Conservation (phyloP, 179 eudicot genomes). For the Monotropa hypopitys region DNA sequence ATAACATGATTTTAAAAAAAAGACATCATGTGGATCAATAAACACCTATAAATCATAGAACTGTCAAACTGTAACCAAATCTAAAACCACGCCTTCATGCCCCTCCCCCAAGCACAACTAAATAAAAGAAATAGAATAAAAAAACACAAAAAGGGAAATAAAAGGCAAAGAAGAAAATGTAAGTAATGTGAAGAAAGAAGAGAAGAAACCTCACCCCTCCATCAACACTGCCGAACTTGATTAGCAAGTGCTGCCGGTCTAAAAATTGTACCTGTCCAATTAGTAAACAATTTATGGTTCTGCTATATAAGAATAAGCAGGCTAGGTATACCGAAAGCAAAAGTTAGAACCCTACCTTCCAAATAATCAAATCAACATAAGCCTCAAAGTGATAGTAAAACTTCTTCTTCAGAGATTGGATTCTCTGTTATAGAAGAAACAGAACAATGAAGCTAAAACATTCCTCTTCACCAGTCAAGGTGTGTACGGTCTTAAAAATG, state of each 20-base stretch:
- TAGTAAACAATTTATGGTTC: background rate
- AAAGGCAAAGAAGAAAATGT: background rate
- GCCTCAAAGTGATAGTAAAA: conserved; percentile 86
- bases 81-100: background rate
- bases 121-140: background rate
- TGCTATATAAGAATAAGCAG: background rate
- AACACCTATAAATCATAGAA: background rate
- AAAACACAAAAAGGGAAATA: background rate
- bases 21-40: background rate
- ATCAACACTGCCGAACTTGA: conserved; percentile 94
- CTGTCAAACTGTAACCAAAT: background rate
- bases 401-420: conserved; percentile 86
- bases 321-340: background rate
- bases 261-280: conserved; percentile 74
- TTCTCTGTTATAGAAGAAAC: conserved; percentile 48
- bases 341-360: conserved; percentile 54
- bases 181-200: background rate
- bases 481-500: background rate
- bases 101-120: background rate
- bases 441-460: conserved; percentile 8
- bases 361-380: conserved; percentile 79
- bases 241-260: conserved; percentile 85
- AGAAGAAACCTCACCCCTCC: conserved; percentile 61
- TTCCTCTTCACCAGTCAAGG: background rate
- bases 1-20: background rate